phyloP scores from a whole-genome alignment of 768 basidiomycete species.

The Artomyces pyxidatus region DNA sequence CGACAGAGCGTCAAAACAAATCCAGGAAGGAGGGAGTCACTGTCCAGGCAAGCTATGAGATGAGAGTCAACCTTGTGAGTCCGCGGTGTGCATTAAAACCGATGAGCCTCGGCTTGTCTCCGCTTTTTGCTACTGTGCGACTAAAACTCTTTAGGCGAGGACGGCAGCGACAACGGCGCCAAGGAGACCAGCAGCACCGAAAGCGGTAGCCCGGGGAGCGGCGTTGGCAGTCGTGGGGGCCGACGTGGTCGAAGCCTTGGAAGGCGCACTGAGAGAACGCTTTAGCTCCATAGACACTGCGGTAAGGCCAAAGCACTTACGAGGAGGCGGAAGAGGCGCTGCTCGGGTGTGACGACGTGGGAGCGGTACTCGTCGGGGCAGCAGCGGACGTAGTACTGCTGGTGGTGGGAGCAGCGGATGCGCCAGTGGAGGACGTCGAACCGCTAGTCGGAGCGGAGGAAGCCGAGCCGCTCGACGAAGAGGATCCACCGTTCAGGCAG shows the following conservation, averaged over 20 bases:
- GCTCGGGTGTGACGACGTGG: too few relatives aligned
- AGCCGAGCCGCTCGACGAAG: conserved; percentile 5
- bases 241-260: not conserved
- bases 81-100: too few relatives aligned
- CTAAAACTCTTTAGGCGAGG: conserved; percentile 24
- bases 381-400: conserved; percentile 1
- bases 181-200: conserved; percentile 32
- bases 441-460: conserved; percentile 4
- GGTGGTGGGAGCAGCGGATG: conserved; percentile 15
- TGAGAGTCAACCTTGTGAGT: conserved; percentile 5
- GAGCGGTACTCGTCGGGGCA: conserved; percentile 1
- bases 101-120: not conserved
- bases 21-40: not conserved
- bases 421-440: conserved; percentile 15
- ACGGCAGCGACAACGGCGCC: conserved; percentile 31
- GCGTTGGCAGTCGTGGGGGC: conserved; percentile 20
- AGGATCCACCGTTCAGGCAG: conserved; percentile 27
- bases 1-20: conserved; percentile 1
- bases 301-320: too few relatives aligned
- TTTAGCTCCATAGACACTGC: too few relatives aligned
- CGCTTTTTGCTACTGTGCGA: not conserved
- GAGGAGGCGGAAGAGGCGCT: conserved; percentile 6
- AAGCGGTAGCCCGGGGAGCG: conserved; percentile 30
- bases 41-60: conserved; percentile 5
- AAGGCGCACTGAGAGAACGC: too few relatives aligned